Conservation (phyloP, 805 yeast species). For the Ascoidea rubescens region DNA sequence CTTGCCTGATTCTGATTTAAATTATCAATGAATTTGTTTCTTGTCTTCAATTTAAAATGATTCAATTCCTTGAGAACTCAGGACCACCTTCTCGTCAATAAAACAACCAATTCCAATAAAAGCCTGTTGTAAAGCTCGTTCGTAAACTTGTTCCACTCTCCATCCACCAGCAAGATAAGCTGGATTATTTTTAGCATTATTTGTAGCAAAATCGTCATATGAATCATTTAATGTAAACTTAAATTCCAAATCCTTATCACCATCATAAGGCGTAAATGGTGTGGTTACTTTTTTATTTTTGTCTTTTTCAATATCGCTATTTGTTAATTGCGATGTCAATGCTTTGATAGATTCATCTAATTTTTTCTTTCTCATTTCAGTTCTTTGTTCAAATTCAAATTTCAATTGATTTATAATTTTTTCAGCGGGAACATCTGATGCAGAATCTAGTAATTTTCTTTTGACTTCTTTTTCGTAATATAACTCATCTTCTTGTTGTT, state of each 20-base stretch:
- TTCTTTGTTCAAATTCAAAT: constrained; percentile 4
- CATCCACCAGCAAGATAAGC: constrained; percentile 82
- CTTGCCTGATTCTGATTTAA: no score
- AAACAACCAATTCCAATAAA: constrained; percentile 81
- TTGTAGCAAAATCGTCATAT: constrained; percentile 54
- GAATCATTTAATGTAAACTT: constrained; percentile 31
- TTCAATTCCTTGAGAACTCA: not conserved
- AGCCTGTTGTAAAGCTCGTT: constrained; percentile 74
- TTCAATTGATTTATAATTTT: constrained; percentile 1
- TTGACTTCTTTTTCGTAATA: constrained; percentile 43
- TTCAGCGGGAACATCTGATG: constrained; percentile 4
- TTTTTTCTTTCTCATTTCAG: constrained; percentile 2
- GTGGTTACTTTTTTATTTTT: constrained; percentile 21
- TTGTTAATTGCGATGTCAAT: constrained; percentile 21
- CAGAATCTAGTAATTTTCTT: constrained; percentile 27
- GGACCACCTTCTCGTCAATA: constrained; percentile 36
- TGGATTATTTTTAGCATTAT: constrained; percentile 36
- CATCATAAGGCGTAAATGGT: constrained; percentile 92
- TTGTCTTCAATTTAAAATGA: no score
- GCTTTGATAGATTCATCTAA: constrained; percentile 25
- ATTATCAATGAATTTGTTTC: no score
- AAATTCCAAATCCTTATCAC: constrained; percentile 54
- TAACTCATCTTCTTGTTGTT: constrained; percentile 37
- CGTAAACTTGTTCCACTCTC: constrained; percentile 52
- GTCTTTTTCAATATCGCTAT: constrained; percentile 13